Evolutionary conservation across 164 flowering plant genomes (phyloP), one percentile per base, ranked within the genome.

Genomic region (Nymphaea thermarum): DNA sequence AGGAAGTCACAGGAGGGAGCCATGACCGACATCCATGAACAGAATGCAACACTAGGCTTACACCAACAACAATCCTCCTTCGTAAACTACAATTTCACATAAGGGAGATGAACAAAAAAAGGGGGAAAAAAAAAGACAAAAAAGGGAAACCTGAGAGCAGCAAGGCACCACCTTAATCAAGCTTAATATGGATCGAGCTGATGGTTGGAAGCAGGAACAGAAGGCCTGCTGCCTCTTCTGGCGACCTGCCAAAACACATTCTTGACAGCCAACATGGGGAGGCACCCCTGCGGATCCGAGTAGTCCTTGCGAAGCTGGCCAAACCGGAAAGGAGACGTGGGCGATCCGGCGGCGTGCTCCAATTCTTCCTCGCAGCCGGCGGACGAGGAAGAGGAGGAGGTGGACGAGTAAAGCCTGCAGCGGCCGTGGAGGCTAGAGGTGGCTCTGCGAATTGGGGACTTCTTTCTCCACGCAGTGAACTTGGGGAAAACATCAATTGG

Each of bases 261-360:
- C 14, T 51, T 51, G 57, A 51, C 57, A 51, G 57, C 14, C 57
- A 51, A 8, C 57, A 51, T 51, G 8, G 57, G 57, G 14, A 51
- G 57, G 14, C 57, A 51, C 14, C 57, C 57, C 12, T 51, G 14
- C 36, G 36, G 36, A 25, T 25, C 36, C 8, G 57, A 51, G 57
- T 3, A 15, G 57, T 15, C 5, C 57, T 3, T 3, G 6, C 7
- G 43, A 63, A 6, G 62, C 12, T 55, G 43, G 66, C 75, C 71
- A 45, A 76, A 77, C 66, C 80, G 71, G 65, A 75, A 43, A 6
- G 71, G 71, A 7, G 82, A 73, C 43, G 70, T 69, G 4, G 81
- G 81, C 44, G 77, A 76, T 59, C 73, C 72, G 12, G 62, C 51
- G 10, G 14, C 66, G 57, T 8, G 14, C 57, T 51, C 57, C 57